Base-by-base conservation (phyloP, 495 filamentous ascomycete genomes). In the Massariosphaeria phaeospora region DNA sequence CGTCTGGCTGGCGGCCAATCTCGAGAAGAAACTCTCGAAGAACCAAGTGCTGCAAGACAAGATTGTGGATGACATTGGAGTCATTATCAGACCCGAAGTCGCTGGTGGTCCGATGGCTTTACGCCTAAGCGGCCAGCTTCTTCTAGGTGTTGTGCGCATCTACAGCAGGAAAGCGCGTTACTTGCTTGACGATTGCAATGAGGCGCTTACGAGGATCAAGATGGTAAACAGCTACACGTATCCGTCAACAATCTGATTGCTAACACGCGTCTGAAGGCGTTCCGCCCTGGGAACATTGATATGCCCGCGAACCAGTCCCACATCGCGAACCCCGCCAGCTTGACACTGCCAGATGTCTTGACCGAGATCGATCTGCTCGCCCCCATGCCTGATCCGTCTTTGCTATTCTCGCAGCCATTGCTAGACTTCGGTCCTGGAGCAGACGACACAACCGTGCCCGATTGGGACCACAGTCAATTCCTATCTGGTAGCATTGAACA, bases 151-250 rank as follows among this genome's bases (percentile, higher is more conserved):
- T 31, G 94, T 96, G 55, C 79, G 93, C 59, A 98, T 98, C 48
- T 97, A 98, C 70, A 95, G 89, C 67, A 80, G 94, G 54, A 98
- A 98, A 72, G 89, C 93, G 64, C 85, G 90, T 56, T 98, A 98
- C 68, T 75, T 98, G 12, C 73, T 96, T 33, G 93, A 97, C 67
- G 93, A 98, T 67, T 98, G 93, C 74, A 95, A 91, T 65, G 93
- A 98, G 72, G 91, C 93, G 23, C 73, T 97, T 50, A 82, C 93
- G 76, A 96, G 96, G 71, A 95, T 98, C 63, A 96, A 96, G 67
- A 93, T 96, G 91, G 91, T 96, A 77, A 23, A 78, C 41, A 18
- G 33, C 4, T 18, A 20, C n/a, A 51, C 51, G 26, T 31, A 35
- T 23, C 18, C 2, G 12, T 3, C 2, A 7, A 11, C 8, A 5